Base-by-base conservation (phyloP, 768 basidiomycete genomes). In the Paxillus involutus region DNA sequence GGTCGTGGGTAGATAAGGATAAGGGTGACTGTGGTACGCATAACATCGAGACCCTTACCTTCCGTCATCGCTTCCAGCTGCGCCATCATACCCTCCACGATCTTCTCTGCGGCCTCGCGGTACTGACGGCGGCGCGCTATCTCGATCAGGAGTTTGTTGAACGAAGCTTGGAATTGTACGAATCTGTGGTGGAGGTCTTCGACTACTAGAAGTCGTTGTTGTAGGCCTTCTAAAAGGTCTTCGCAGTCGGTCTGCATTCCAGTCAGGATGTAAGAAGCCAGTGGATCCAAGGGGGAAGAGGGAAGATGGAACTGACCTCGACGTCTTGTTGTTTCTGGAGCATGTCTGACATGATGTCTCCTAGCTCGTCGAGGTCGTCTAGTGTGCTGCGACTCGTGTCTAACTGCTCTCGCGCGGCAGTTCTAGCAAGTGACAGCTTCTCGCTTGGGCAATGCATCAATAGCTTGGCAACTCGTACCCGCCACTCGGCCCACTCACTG, bases 291-390 rank as follows among this genome's bases (percentile, higher is more conserved):
- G 29, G 29, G 2, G n/a, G 16, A 17, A 45, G 10, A n/a, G 2
- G n/a, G 16, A 17, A 45, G 10, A n/a, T n/a, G 29, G 45, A 35
- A 55, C 71, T 16, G 46, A 88, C 89, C 79, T 92, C 88, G 6
- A 89, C 80, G 6, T 71, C 69, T 49, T 88, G 80, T 64, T 91
- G 89, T 13, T 77, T 80, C 41, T 79, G 76, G 6, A 93, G 68
- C 86, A 93, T 90, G 49, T 86, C 85, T 0, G 76, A 74, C 85
- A 93, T 90, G 48, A 91, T 88, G 17, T 87, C 84, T 2, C 85
- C 91, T 4, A 93, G 77, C 59, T 87, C 84, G 44, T 92, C 89
- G 17, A 93, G 75, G 60, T 89, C 82, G 47, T 83, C 78, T 29
- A 93, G 69, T 13, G 76, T 78, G 33, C 61, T 69, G 13, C 71